Percentiles rank a stretch among this genome's conserved stretches.
These are phyloP conservation scores for Pueraria montana DNA, from an alignment of 306 rosid species.

Conservation along the genomic window DNA sequence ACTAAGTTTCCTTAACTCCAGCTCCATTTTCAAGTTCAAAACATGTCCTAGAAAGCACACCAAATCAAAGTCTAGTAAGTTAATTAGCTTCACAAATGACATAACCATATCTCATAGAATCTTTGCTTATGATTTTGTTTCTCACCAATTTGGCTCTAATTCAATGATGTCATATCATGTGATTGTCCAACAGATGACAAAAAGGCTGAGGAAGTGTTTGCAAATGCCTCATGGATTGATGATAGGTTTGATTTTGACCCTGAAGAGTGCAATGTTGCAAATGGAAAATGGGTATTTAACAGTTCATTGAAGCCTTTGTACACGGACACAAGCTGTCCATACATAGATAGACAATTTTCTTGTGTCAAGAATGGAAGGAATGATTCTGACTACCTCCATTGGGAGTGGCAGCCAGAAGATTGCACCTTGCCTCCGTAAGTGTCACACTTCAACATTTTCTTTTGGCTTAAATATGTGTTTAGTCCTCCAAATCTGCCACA, in stretches of 20 bases:
- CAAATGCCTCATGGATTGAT: constrained; percentile 61
- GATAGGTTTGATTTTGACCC: constrained; percentile 93
- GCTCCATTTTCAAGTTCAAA: constrained; percentile 53
- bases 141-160: not conserved
- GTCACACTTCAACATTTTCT: not conserved
- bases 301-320: constrained; percentile 75
- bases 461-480: too few relatives aligned
- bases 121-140: not conserved
- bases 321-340: constrained; percentile 82
- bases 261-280: constrained; percentile 84
- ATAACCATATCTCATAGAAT: not conserved
- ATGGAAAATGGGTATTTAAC: constrained; percentile 92
- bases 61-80: constrained; percentile 69
- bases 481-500: too few relatives aligned
- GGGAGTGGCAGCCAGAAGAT: constrained; percentile 99
- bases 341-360: constrained; percentile 86
- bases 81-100: not conserved
- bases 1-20: constrained; percentile 49
- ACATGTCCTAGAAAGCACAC: constrained; percentile 50
- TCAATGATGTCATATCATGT: not conserved
- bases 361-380: constrained; percentile 84
- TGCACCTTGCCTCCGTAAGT: constrained; percentile 81
- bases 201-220: constrained; percentile 52
- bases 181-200: constrained; percentile 54
- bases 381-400: constrained; percentile 80